Evolutionary conservation across 257 asterid species (phyloP).

Genomic region (Prunella vulgaris): DNA sequence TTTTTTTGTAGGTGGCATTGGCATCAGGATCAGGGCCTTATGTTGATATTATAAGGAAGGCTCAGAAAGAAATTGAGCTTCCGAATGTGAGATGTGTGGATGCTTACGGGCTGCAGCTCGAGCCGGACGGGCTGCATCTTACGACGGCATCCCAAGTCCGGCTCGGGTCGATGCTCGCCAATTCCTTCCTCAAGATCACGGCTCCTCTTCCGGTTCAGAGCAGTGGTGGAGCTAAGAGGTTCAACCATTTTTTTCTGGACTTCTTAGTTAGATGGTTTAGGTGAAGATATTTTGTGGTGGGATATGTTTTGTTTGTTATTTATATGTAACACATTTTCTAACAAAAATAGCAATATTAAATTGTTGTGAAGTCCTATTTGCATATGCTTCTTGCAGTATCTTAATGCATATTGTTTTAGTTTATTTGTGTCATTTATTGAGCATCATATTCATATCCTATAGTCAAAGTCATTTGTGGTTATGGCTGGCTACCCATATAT

Average conservation of each 20-base stretch:
- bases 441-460: too few relatives aligned
- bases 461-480: too few relatives aligned
- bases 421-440: too few relatives aligned
- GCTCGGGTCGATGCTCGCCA: slow-evolving; percentile 52
- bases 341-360: neutral
- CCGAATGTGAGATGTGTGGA: slow-evolving; percentile 53
- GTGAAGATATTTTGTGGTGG: neutral
- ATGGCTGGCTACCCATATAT: too few relatives aligned
- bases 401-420: neutral
- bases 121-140: slow-evolving; percentile 49
- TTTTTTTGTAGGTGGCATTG: slow-evolving; percentile 47
- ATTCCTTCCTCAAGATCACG: slow-evolving; percentile 32
- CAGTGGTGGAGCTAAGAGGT: slow-evolving; percentile 27
- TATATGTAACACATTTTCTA: neutral
- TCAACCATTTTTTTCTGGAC: slow-evolving; percentile 23
- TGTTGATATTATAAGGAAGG: slow-evolving; percentile 42
- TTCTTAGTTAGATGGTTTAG: slow-evolving; percentile 28
- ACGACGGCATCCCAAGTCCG: slow-evolving; percentile 44
- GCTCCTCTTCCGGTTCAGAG: slow-evolving; percentile 45
- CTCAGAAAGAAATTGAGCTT: slow-evolving; percentile 44
- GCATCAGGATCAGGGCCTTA: slow-evolving; percentile 60
- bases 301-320: neutral
- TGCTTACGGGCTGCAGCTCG: slow-evolving; percentile 48
- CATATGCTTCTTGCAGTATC: neutral
- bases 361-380: neutral